A percentile compares a stretch with the other conserved stretches of the same genome.
Conservation (phyloP, 1,139 yeast species). For the Yamadazyma dendronema region DNA sequence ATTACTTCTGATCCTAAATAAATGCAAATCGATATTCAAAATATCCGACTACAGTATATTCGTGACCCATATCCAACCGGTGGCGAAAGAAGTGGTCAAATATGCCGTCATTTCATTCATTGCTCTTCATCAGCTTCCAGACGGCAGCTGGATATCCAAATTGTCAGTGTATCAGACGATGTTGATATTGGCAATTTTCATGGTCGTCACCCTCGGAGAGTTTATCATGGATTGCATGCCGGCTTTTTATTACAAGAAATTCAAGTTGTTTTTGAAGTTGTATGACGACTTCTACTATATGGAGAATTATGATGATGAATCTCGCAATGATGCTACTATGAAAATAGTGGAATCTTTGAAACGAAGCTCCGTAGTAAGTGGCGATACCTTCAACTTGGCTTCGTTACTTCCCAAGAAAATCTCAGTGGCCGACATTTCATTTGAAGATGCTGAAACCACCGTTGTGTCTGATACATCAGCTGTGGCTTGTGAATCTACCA, state of each 20-base stretch:
- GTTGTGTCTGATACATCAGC: not conserved
- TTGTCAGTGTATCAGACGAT: constrained; percentile 9
- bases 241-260: constrained; percentile 9
- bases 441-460: constrained; percentile 2
- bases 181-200: constrained; percentile 8
- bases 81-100: constrained; percentile 13
- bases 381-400: constrained; percentile 13
- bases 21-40: constrained; percentile 11
- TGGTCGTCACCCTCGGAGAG: constrained; percentile 5
- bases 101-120: constrained; percentile 13
- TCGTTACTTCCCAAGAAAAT: constrained; percentile 15
- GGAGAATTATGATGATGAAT: constrained; percentile 11
- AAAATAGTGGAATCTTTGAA: constrained; percentile 10
- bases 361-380: constrained; percentile 2
- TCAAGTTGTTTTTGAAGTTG: constrained; percentile 10
- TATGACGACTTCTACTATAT: constrained; percentile 13
- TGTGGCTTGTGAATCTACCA: not conserved
- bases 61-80: constrained; percentile 12
- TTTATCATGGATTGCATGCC: constrained; percentile 12
- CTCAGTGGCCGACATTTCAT: constrained; percentile 6
- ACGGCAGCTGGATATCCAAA: constrained; percentile 7
- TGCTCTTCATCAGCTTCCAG: constrained; percentile 9
- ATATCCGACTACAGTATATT: constrained; percentile 11
- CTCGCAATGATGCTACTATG: constrained; percentile 10
- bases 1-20: constrained; percentile 10